Conservation (phyloP, 169 alveolate genomes). For the Cryptosporidium bovis region DNA sequence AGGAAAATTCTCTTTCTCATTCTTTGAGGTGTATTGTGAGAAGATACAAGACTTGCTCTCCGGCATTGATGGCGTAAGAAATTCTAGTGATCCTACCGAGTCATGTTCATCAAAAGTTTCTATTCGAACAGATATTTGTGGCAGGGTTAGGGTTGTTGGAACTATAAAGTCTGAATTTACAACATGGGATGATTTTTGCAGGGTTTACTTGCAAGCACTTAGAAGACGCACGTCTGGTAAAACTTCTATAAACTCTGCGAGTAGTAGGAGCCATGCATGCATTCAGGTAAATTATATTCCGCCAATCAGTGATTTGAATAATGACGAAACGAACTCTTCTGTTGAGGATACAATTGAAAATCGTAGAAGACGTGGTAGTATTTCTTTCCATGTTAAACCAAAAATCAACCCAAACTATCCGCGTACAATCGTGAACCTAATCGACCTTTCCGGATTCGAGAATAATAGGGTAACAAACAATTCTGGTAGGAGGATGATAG, state of each 20-base stretch:
- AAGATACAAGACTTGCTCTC: constrained; percentile 73
- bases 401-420: constrained; percentile 36
- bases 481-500: constrained; percentile 71
- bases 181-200: constrained; percentile 51
- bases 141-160: constrained; percentile 62
- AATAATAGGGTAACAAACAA: constrained; percentile 53
- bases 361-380: constrained; percentile 65
- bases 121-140: constrained; percentile 72
- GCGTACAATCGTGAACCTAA: constrained; percentile 64
- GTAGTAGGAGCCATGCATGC: constrained; percentile 75
- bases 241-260: constrained; percentile 35
- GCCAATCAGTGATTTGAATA: background rate
- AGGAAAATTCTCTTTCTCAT: constrained; percentile 74
- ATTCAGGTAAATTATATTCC: constrained; percentile 68
- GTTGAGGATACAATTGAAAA: constrained; percentile 62
- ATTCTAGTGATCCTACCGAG: background rate
- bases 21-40: constrained; percentile 76
- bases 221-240: constrained; percentile 36
- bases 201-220: constrained; percentile 11
- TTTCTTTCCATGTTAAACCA: constrained; percentile 68
- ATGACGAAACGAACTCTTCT: background rate
- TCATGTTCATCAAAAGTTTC: constrained; percentile 15
- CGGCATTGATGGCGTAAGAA: background rate
- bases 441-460: constrained; percentile 76
- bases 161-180: constrained; percentile 17